phyloP scores from a whole-genome alignment of 2,329 filamentous ascomycete genomes.

The Aspergillus fumigatus region DNA sequence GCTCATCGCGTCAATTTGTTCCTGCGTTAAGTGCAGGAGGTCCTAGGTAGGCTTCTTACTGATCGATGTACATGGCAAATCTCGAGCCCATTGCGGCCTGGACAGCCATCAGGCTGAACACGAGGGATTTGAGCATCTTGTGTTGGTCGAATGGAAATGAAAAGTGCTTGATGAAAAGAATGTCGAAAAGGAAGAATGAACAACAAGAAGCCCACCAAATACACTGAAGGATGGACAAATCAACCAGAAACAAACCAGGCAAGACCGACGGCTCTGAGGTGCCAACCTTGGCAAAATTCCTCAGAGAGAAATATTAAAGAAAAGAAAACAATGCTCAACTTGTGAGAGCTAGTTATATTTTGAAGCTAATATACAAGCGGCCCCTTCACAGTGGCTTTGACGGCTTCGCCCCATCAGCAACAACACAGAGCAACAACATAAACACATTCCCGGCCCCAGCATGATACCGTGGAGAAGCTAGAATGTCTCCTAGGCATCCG shows the following conservation, averaged over 20 bases:
- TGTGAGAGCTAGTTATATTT: not conserved
- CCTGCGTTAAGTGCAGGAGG: not conserved
- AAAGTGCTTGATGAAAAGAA: not conserved
- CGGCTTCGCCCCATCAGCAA: too few species aligned
- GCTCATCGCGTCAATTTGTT: conserved; percentile 3
- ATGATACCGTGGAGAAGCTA: not conserved
- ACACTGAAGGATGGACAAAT: not conserved
- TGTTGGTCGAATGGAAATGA: not conserved
- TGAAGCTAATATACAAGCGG: not conserved
- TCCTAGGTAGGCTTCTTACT: conserved; percentile 30
- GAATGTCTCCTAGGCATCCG: not conserved
- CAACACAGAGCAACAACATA: not conserved
- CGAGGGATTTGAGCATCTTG: conserved; percentile 24
- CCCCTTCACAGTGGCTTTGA: not conserved
- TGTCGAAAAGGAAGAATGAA: not conserved
- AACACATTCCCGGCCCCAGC: not conserved
- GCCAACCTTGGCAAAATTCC: not conserved
- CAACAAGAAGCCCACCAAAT: not conserved
- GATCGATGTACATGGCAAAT: conserved; percentile 46
- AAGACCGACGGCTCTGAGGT: too few species aligned
- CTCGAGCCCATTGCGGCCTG: conserved; percentile 26
- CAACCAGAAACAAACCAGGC: not conserved
- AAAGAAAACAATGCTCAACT: not conserved
- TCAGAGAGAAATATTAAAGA: not conserved
- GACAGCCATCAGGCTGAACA: conserved; percentile 26